These are phyloP conservation scores for Geum urbanum DNA, from an alignment of 306 rosid species.

Conservation along the genomic window DNA sequence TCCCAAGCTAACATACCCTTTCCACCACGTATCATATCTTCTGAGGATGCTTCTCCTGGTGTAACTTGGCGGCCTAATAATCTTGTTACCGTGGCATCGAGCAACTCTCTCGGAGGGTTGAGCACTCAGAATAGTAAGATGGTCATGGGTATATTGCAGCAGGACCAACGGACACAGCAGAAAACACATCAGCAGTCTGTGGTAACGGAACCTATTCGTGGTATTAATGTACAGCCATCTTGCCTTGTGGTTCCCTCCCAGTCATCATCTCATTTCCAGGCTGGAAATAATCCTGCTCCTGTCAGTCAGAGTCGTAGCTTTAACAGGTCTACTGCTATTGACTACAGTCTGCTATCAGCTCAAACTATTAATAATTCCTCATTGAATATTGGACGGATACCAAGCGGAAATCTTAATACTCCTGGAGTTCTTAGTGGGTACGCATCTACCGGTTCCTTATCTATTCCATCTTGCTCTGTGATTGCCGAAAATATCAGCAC, in stretches of 20 bases:
- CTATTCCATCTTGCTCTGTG: slow-evolving; percentile 36
- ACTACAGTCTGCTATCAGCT: slow-evolving; percentile 44
- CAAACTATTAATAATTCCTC: slow-evolving; percentile 42
- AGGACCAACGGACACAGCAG: slow-evolving; percentile 28
- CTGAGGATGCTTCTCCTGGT: slow-evolving; percentile 41
- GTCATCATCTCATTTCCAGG: slow-evolving; percentile 40
- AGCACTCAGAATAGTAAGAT: slow-evolving; percentile 35
- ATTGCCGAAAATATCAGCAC: slow-evolving; percentile 26
- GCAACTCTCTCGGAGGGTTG: slow-evolving; percentile 34
- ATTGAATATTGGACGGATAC: slow-evolving; percentile 29
- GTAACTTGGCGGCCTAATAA: slow-evolving; percentile 49
- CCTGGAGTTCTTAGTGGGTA: slow-evolving; percentile 34
- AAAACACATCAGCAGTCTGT: slow-evolving; percentile 34
- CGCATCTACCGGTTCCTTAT: slow-evolving; percentile 27
- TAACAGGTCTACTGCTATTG: slow-evolving; percentile 37
- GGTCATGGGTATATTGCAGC: slow-evolving; percentile 39
- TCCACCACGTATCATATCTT: slow-evolving; percentile 38
- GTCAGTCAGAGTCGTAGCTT: slow-evolving; percentile 42
- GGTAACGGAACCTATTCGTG: slow-evolving; percentile 39
- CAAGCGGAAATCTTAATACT: slow-evolving; percentile 34
- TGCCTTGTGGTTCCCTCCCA: slow-evolving; percentile 55
- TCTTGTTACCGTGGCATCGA: slow-evolving; percentile 33
- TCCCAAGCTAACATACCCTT: slow-evolving; percentile 39
- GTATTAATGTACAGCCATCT: slow-evolving; percentile 55
- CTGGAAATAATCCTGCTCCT: slow-evolving; percentile 38